Evolutionary conservation across 495 filamentous ascomycete species (phyloP).

Genomic region (Penicillium crystallinum): DNA sequence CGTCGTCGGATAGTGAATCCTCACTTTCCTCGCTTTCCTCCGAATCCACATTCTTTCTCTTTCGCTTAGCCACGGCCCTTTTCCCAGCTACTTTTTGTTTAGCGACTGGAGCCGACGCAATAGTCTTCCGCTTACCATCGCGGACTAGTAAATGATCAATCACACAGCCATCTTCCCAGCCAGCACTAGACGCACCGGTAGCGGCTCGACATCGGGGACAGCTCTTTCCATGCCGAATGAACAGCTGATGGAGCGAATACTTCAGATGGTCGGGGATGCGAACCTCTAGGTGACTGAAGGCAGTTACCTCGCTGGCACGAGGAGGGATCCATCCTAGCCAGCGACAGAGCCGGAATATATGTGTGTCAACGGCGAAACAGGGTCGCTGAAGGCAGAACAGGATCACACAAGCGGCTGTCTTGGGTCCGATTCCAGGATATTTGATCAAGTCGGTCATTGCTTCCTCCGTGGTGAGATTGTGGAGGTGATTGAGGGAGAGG

Average conservation of each 20-base stretch:
- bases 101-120: background rate
- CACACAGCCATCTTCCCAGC: conserved; percentile 46
- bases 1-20: background rate
- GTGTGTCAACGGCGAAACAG: conserved; percentile 81
- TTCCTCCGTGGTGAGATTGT: conserved; percentile 57
- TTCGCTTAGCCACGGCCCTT: background rate
- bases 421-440: conserved; percentile 83
- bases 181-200: conserved; percentile 38
- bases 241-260: conserved; percentile 80
- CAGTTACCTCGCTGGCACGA: conserved; percentile 55
- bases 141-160: conserved; percentile 48
- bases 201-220: conserved; percentile 72
- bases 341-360: conserved; percentile 72
- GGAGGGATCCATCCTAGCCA: conserved; percentile 81
- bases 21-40: background rate
- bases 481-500: conserved; percentile 74
- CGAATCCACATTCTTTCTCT: background rate
- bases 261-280: conserved; percentile 80
- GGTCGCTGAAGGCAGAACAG: conserved; percentile 75
- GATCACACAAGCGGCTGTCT: conserved; percentile 82
- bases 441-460: conserved; percentile 68
- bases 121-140: conserved; percentile 30
- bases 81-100: background rate
- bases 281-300: conserved; percentile 77
- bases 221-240: conserved; percentile 78